Evolutionary conservation across 306 rosid species (phyloP).

Genomic region (Gillenia trifoliata): DNA sequence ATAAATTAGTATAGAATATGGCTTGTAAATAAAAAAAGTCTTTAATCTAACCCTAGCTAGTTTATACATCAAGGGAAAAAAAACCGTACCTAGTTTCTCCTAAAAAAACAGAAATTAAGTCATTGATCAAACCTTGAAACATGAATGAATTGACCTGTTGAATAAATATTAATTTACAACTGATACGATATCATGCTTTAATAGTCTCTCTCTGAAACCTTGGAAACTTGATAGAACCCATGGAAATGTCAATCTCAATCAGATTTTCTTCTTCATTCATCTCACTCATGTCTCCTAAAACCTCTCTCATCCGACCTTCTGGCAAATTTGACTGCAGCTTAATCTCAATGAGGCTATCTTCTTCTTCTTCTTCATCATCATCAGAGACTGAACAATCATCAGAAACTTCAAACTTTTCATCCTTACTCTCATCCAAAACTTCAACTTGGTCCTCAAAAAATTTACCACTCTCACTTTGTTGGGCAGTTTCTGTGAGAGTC

Average conservation of each 20-base stretch:
- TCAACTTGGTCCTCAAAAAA: slow-evolving; percentile 15
- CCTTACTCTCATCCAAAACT: no score
- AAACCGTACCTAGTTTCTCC: no score
- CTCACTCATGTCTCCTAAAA: slow-evolving; percentile 49
- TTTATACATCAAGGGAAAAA: no score
- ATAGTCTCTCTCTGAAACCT: slow-evolving; percentile 21
- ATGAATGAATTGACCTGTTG: no score
- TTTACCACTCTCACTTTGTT: slow-evolving; percentile 23
- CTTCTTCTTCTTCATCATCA: slow-evolving; percentile 26
- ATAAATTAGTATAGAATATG: no score
- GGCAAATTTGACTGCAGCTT: slow-evolving; percentile 21
- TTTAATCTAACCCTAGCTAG: no score
- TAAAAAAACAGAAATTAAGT: no score
- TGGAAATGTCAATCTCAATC: slow-evolving; percentile 67
- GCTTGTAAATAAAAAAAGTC: no score
- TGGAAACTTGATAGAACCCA: slow-evolving; percentile 38
- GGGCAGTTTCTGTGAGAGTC: slow-evolving; percentile 13
- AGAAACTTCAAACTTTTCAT: slow-evolving; percentile 5
- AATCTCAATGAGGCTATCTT: slow-evolving; percentile 64
- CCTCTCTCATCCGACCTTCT: slow-evolving; percentile 37
- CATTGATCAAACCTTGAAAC: no score
- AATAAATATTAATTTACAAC: no score
- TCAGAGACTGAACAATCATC: slow-evolving; percentile 35
- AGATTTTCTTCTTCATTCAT: slow-evolving; percentile 65
- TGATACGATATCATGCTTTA: slow-evolving; percentile 24